Percentiles rank a stretch among this genome's conserved stretches.
phyloP scores from a whole-genome alignment of 2,329 filamentous ascomycete species.

The Scortechinia acanthostroma region DNA sequence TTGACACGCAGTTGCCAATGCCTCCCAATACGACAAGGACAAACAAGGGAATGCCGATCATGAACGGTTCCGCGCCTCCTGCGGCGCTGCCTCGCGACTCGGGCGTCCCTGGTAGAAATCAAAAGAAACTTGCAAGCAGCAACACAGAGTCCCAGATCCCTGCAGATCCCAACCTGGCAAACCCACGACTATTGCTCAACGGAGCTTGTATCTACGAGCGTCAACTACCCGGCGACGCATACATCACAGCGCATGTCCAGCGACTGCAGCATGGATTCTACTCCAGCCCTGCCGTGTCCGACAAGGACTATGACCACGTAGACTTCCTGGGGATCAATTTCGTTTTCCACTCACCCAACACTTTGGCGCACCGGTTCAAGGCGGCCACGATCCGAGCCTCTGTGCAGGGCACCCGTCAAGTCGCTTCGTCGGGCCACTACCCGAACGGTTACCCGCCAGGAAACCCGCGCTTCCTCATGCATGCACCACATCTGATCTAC shows the following conservation, averaged over 20 bases:
- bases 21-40: too few species aligned
- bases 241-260: constrained; percentile 37
- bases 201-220: constrained; percentile 37
- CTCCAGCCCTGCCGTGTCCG: constrained; percentile 29
- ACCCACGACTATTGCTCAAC: constrained; percentile 14
- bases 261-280: constrained; percentile 39
- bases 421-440: constrained; percentile 3
- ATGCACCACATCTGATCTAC: constrained; percentile 38
- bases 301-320: constrained; percentile 27
- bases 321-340: constrained; percentile 39
- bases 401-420: constrained; percentile 14
- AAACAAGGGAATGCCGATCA: too few species aligned
- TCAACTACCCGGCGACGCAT: constrained; percentile 33
- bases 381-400: constrained; percentile 32
- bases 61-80: background rate
- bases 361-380: constrained; percentile 32
- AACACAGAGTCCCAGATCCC: background rate
- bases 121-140: background rate
- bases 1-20: too few species aligned
- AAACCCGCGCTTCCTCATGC: constrained; percentile 33
- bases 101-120: background rate
- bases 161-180: background rate
- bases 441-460: constrained; percentile 7
- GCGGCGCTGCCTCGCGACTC: background rate
- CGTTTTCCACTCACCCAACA: constrained; percentile 35